These are phyloP conservation scores for Cairneyella variabilis DNA, from an alignment of 495 filamentous ascomycete species.

Conservation along the genomic window DNA sequence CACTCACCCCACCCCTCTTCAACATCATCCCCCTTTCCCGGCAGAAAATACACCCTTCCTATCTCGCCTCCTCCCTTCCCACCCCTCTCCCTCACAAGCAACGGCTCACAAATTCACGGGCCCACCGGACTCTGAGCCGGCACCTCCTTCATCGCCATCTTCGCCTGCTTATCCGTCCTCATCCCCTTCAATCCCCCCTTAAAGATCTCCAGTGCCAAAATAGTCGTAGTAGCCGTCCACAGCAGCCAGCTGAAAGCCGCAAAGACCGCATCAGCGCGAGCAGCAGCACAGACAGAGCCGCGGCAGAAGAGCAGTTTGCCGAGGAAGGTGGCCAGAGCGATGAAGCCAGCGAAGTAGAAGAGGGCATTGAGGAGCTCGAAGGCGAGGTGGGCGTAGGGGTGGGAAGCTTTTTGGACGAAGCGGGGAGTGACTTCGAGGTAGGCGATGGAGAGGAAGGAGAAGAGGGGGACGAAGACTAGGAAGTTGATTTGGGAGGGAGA, in stretches of 20 bases:
- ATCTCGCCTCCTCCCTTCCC: neutral
- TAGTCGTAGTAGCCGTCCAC: constrained; percentile 37
- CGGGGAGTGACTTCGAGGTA: constrained; percentile 63
- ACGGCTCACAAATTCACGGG: constrained; percentile 13
- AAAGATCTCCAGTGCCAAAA: constrained; percentile 34
- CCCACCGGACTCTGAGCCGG: constrained; percentile 4
- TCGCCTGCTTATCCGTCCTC: constrained; percentile 22
- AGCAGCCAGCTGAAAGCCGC: constrained; percentile 37
- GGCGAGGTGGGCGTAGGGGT: constrained; percentile 55
- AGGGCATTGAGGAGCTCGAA: constrained; percentile 65
- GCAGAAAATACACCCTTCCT: neutral
- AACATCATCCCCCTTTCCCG: neutral
- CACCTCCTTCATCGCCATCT: constrained; percentile 22
- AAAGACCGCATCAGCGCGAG: constrained; percentile 44
- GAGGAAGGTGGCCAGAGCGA: constrained; percentile 66
- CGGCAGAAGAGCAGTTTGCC: constrained; percentile 49
- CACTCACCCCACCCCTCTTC: neutral
- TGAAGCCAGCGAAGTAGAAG: constrained; percentile 80
- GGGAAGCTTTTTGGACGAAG: constrained; percentile 43
- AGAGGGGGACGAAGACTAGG: constrained; percentile 63
- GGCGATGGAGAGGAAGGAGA: constrained; percentile 59
- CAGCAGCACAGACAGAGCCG: constrained; percentile 44
- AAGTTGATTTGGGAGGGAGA: constrained; percentile 64
- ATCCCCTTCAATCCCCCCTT: constrained; percentile 29
- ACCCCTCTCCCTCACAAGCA: neutral